Evolutionary conservation across 495 filamentous ascomycete species (phyloP).

Genomic region (Penicillium cataractarum): DNA sequence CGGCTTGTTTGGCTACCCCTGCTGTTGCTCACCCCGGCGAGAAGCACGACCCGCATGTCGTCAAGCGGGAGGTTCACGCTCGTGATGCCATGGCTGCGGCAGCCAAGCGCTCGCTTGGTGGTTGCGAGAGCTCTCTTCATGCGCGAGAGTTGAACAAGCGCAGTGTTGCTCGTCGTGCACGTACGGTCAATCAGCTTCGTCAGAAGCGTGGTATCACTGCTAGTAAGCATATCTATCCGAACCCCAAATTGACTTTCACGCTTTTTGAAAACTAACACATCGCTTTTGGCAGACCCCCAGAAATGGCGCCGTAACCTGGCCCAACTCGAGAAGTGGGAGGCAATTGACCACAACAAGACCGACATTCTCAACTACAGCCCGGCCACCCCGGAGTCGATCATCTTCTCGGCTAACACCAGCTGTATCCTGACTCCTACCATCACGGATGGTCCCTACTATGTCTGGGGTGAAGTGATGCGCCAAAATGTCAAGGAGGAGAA

Average conservation of each 20-base stretch:
- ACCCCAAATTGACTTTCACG: not conserved
- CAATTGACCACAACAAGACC: constrained; percentile 51
- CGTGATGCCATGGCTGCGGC: constrained; percentile 33
- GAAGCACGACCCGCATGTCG: constrained; percentile 38
- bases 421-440: constrained; percentile 57
- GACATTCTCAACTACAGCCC: constrained; percentile 27
- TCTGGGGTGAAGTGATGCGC: constrained; percentile 52
- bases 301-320: constrained; percentile 38
- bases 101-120: constrained; percentile 32
- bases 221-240: constrained; percentile 33
- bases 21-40: constrained; percentile 41
- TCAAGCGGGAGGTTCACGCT: constrained; percentile 37
- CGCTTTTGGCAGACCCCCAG: constrained; percentile 22
- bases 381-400: constrained; percentile 33
- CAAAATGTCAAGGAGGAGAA: constrained; percentile 47
- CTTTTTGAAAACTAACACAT: not conserved
- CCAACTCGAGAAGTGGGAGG: constrained; percentile 54
- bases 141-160: constrained; percentile 36
- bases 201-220: constrained; percentile 51
- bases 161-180: constrained; percentile 41
- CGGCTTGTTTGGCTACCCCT: constrained; percentile 28
- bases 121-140: constrained; percentile 30
- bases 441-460: constrained; percentile 59
- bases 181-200: constrained; percentile 47
- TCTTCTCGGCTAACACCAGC: constrained; percentile 58